Base-by-base conservation (phyloP, 257 asterid species). In the Przewalskia tangutica region DNA sequence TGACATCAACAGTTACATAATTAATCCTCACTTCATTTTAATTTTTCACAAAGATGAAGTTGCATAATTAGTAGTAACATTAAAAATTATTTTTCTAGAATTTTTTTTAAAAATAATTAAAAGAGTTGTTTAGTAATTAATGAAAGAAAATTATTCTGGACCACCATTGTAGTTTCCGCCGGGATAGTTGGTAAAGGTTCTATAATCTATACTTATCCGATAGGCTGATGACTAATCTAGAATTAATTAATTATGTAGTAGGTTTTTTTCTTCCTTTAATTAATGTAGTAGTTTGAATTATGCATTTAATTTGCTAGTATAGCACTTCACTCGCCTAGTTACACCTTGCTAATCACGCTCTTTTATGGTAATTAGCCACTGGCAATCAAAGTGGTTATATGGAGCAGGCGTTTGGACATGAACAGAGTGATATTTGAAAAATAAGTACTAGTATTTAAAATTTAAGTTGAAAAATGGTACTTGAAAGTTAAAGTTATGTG, bases 241-340 rank as follows among this genome's bases (percentile, higher is more conserved):
- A 50, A 79, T 82, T 80, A 58, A 77, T 65, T 36, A 36, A 11
- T 7, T 65, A 66, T 36, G 42, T 38, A 38, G 32, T 27, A 27
- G 32, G 1, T 27, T 27, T 27, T 27, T 27, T 27, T 27, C 32
- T 27, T 27, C 32, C 32, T 27, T 27, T 64, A 64, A 73, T 83
- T 66, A 85, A 59, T 67, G 86, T 48, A 77, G 86, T 81, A 27
- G 86, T 86, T 86, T 85, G 85, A 83, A 77, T 86, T 75, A 1
- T 65, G 42, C 48, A 50, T 42, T 27, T 27, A 27, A 27, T 27
- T 36, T 48, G 38, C 50, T 71, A 71, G 40, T 46, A 2, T 3
- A 9, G 0, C 11, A 27, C 46, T 62, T 53, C 85, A 86, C 85
- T 56, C 83, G 83, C 81, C 23, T 4, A 18, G 2, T 4, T 23